Percentiles rank a stretch among this genome's conserved stretches.
Conservation (phyloP, 2,329 filamentous ascomycete genomes). For the Fusarium hainanense region DNA sequence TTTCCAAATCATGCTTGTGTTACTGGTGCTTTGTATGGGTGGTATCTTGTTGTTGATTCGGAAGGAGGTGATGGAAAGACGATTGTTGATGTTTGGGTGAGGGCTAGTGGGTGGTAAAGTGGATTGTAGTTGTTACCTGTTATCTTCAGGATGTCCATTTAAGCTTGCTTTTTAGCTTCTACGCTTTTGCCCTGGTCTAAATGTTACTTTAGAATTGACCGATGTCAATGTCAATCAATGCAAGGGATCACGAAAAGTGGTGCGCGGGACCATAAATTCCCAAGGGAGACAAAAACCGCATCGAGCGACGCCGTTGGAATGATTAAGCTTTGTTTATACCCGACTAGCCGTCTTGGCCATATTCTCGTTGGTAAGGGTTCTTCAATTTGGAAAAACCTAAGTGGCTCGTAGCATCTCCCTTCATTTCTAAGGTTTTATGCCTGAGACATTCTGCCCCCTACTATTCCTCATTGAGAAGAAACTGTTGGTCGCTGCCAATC, state of each 20-base stretch:
- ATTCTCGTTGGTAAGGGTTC: background rate
- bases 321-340: background rate
- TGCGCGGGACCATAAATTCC: background rate
- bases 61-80: slow-evolving; percentile 47
- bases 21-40: slow-evolving; percentile 68
- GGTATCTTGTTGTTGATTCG: slow-evolving; percentile 66
- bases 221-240: background rate
- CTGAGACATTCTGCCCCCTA: background rate
- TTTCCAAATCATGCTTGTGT: slow-evolving; percentile 75
- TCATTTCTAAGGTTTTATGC: background rate
- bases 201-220: too few species aligned
- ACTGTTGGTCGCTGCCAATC: background rate
- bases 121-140: too few species aligned
- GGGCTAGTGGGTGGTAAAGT: slow-evolving; percentile 62
- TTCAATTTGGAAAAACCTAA: background rate
- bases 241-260: accelerated
- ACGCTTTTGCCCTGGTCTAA: too few species aligned
- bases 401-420: background rate
- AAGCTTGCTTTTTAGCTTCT: too few species aligned
- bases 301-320: background rate
- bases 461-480: background rate
- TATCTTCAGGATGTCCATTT: too few species aligned
- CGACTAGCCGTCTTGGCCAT: background rate
- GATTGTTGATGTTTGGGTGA: slow-evolving; percentile 69
- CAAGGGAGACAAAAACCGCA: background rate